Percentiles rank a stretch among this genome's conserved stretches.
Evolutionary conservation across 345 rosid species (phyloP).

Genomic region (Populus alba): DNA sequence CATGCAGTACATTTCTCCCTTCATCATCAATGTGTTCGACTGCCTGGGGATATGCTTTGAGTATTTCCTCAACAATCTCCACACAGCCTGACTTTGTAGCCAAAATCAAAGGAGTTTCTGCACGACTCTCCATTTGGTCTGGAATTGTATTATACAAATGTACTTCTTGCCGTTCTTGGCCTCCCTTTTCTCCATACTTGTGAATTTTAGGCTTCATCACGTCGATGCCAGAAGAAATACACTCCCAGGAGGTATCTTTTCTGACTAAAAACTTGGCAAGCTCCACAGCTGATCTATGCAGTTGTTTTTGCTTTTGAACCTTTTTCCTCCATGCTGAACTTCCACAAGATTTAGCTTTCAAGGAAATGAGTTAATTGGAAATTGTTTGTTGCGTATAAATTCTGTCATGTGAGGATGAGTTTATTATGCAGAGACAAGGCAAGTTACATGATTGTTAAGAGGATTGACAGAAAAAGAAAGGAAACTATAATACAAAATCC

Average conservation of each 20-base stretch:
- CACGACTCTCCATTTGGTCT: neutral
- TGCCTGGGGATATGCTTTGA: conserved; percentile 12
- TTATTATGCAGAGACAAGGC: too few relatives aligned
- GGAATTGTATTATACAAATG: neutral
- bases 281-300: neutral
- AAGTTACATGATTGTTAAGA: too few relatives aligned
- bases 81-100: conserved; percentile 11
- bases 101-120: conserved; percentile 14
- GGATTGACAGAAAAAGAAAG: too few relatives aligned
- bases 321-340: neutral
- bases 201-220: neutral
- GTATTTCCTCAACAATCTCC: conserved; percentile 7
- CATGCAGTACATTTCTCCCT: conserved; percentile 25
- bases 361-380: neutral
- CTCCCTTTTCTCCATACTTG: neutral
- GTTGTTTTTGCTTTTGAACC: neutral
- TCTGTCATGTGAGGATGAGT: neutral
- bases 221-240: neutral
- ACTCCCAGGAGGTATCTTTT: conserved; percentile 6
- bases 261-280: conserved; percentile 6
- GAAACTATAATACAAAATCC: too few relatives aligned
- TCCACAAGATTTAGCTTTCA: neutral
- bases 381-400: neutral
- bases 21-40: conserved; percentile 15
- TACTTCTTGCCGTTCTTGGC: neutral